phyloP scores from a whole-genome alignment of 2,329 filamentous ascomycete genomes.

The Zymoseptoria tritici region DNA sequence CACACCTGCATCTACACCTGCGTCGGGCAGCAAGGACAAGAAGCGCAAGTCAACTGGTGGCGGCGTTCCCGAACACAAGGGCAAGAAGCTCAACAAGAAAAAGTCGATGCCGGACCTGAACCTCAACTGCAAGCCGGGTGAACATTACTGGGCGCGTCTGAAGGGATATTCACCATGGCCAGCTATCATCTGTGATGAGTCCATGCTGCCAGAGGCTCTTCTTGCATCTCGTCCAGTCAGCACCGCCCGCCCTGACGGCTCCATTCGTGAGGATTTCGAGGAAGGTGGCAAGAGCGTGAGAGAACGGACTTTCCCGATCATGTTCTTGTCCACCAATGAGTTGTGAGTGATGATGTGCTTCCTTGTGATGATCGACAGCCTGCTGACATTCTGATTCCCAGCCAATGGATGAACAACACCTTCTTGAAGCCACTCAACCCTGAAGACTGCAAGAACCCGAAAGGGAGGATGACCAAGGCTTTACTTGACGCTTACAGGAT shows the following conservation, averaged over 20 bases:
- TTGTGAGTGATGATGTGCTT: constrained; percentile 61
- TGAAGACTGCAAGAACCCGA: constrained; percentile 59
- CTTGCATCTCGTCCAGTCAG: constrained; percentile 75
- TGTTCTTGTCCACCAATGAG: constrained; percentile 93
- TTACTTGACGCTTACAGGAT: constrained; percentile 72
- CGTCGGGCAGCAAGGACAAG: constrained; percentile 26
- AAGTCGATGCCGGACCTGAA: constrained; percentile 57
- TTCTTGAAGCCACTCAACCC: constrained; percentile 71
- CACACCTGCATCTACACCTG: constrained; percentile 18
- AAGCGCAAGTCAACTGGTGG: constrained; percentile 53
- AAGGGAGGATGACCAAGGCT: constrained; percentile 72
- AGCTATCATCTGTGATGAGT: constrained; percentile 85
- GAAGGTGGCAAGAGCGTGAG: constrained; percentile 80
- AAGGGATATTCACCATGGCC: constrained; percentile 96
- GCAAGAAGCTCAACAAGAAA: constrained; percentile 79
- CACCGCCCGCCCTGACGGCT: constrained; percentile 72
- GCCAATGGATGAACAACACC: constrained; percentile 85
- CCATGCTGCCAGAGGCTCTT: constrained; percentile 78
- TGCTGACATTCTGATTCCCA: constrained; percentile 33
- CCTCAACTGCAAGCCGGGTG: constrained; percentile 77
- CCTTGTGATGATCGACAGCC: not conserved
- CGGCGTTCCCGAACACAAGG: constrained; percentile 58
- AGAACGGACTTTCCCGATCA: constrained; percentile 84
- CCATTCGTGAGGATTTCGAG: constrained; percentile 76
- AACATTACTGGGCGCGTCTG: constrained; percentile 86